phyloP scores from a whole-genome alignment of 805 yeast genomes.

The Isabelozyma gotoi region DNA sequence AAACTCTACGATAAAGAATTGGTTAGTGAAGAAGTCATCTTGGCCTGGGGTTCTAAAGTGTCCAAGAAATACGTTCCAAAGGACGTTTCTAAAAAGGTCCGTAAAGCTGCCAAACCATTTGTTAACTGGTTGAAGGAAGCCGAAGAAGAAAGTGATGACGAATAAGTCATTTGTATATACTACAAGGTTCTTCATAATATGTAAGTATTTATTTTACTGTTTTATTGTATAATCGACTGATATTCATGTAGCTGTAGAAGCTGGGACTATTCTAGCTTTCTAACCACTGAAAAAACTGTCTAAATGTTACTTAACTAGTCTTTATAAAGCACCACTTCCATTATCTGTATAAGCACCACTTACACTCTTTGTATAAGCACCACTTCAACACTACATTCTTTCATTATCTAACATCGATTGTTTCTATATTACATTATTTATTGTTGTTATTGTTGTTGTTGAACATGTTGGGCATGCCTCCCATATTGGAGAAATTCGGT shows the following conservation, averaged over 20 bases:
- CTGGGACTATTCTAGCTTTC: too few species aligned
- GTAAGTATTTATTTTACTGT: neutral
- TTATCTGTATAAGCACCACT: too few species aligned
- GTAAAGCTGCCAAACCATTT: slow-evolving; percentile 95
- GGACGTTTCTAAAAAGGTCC: slow-evolving; percentile 87
- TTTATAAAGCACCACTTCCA: too few species aligned
- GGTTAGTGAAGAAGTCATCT: slow-evolving; percentile 76
- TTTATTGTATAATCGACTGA: neutral
- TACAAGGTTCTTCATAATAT: neutral
- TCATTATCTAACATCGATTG: too few species aligned
- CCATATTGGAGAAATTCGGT: slow-evolving; percentile 23
- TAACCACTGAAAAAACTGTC: too few species aligned
- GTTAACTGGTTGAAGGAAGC: slow-evolving; percentile 94
- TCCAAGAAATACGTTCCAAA: slow-evolving; percentile 93
- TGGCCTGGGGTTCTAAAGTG: slow-evolving; percentile 86
- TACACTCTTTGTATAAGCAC: neutral
- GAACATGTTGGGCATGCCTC: slow-evolving; percentile 28
- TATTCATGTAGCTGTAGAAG: too few species aligned
- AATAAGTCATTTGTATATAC: slow-evolving; percentile 26
- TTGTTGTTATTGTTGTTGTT: slow-evolving; percentile 7
- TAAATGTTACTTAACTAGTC: too few species aligned
- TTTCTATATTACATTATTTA: neutral
- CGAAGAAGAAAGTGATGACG: slow-evolving; percentile 57
- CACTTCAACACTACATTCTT: too few species aligned
- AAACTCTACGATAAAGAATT: slow-evolving; percentile 81